phyloP scores from a whole-genome alignment of 306 rosid genomes.

The Vigna unguiculata region DNA sequence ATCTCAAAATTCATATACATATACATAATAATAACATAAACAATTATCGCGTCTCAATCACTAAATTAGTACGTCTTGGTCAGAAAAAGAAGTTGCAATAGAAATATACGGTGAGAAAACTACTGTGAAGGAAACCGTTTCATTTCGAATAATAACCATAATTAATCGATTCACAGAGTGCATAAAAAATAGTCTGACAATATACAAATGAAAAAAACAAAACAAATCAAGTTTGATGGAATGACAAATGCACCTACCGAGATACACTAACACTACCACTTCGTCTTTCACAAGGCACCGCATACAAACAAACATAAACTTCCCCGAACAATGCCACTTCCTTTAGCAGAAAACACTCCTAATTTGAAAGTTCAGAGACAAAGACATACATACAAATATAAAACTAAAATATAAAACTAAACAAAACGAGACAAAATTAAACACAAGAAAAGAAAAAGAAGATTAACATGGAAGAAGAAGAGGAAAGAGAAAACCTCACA shows the following conservation, averaged over 20 bases:
- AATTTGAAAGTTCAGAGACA: neutral
- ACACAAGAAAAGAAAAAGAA: neutral
- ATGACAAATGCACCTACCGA: slow-evolving; percentile 47
- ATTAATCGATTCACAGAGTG: neutral
- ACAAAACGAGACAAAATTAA: neutral
- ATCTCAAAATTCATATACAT: neutral
- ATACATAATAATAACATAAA: slow-evolving; percentile 1
- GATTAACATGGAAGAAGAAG: neutral
- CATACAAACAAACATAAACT: slow-evolving; percentile 24
- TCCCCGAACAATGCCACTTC: slow-evolving; percentile 20
- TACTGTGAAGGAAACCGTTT: neutral
- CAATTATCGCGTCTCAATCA: slow-evolving; percentile 16
- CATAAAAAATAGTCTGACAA: neutral
- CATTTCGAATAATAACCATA: neutral
- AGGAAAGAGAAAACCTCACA: slow-evolving; percentile 35
- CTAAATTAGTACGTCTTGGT: slow-evolving; percentile 6
- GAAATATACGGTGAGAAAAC: neutral
- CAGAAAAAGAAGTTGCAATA: neutral
- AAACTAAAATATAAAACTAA: neutral
- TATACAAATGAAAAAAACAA: slow-evolving; percentile 24
- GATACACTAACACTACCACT: slow-evolving; percentile 32
- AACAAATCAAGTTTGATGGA: slow-evolving; percentile 14
- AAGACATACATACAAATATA: neutral
- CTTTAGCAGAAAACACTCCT: neutral
- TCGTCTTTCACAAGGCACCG: slow-evolving; percentile 37